Evolutionary conservation across 2,329 filamentous ascomycete genomes (phyloP).

Genomic region (Diaporthe sp.): DNA sequence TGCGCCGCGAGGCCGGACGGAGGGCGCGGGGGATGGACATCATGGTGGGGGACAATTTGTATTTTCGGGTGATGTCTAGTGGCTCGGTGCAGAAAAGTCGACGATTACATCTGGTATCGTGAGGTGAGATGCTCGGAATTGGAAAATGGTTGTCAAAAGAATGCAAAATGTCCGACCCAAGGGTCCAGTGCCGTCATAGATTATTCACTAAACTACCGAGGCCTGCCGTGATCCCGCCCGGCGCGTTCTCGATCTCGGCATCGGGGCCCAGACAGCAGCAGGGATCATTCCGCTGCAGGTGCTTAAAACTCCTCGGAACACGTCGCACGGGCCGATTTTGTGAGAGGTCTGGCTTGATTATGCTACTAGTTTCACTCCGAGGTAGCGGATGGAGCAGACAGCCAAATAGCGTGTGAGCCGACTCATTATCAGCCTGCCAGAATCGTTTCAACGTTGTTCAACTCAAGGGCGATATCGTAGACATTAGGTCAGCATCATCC

Average conservation of each 20-base stretch:
- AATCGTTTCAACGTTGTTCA: neutral
- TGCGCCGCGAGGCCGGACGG: slow-evolving; percentile 42
- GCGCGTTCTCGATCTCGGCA: slow-evolving; percentile 39
- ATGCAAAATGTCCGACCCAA: neutral
- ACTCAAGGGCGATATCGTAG: neutral
- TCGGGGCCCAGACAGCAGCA: slow-evolving; percentile 35
- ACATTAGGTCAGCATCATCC: neutral
- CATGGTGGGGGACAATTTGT: slow-evolving; percentile 6
- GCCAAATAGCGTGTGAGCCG: neutral
- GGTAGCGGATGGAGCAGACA: neutral
- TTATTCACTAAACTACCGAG: slow-evolving; percentile 34
- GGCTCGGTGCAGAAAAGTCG: neutral
- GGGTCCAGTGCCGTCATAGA: slow-evolving; percentile 41
- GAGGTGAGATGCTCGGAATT: neutral
- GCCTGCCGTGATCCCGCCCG: slow-evolving; percentile 34
- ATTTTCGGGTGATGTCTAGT: neutral
- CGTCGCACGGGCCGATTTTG: slow-evolving; percentile 16
- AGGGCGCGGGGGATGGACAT: slow-evolving; percentile 37
- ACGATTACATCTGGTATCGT: neutral
- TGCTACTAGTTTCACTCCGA: neutral
- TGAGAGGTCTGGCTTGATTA: neutral
- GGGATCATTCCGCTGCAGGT: slow-evolving; percentile 8
- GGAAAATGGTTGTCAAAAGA: neutral
- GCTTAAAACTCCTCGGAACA: neutral
- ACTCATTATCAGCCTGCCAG: neutral